Percentiles rank a stretch among this genome's conserved stretches.
Conservation (phyloP, 805 yeast genomes). For the Yarrowia hollandica region DNA sequence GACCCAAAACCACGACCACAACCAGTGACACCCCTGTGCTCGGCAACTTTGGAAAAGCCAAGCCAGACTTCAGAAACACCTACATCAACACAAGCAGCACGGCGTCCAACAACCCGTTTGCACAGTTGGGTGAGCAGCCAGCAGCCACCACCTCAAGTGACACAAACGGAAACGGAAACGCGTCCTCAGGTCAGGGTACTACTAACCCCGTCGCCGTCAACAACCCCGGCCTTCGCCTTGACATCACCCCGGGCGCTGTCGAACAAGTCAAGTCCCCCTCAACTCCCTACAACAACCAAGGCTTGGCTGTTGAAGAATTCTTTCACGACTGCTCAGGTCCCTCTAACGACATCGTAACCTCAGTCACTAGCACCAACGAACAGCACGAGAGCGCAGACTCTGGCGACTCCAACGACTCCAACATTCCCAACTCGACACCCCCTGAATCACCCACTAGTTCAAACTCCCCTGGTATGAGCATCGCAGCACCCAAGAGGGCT, state of each 20-base stretch:
- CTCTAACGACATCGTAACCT: constrained; percentile 11
- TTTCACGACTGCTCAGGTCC: constrained; percentile 27
- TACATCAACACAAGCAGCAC: constrained; percentile 7
- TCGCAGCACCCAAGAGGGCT: constrained; percentile 7
- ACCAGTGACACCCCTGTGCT: constrained; percentile 26
- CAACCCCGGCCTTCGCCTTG: constrained; percentile 15
- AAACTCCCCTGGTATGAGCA: constrained; percentile 3
- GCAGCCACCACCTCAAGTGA: background rate
- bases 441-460: constrained; percentile 22
- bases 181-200: background rate
- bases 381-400: constrained; percentile 1
- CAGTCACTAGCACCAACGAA: constrained; percentile 15
- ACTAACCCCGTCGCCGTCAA: background rate
- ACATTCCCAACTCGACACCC: constrained; percentile 15
- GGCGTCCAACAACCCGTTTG: constrained; percentile 20
- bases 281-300: constrained; percentile 26
- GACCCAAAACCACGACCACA: constrained; percentile 25
- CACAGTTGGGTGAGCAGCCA: background rate
- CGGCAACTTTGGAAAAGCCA: constrained; percentile 3
- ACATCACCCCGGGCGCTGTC: constrained; percentile 7
- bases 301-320: constrained; percentile 17
- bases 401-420: constrained; percentile 10
- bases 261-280: constrained; percentile 27
- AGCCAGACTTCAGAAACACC: constrained; percentile 1
- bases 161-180: background rate